Base-by-base conservation (phyloP, 2,329 filamentous ascomycete species). In the Aspergillus sp. region DNA sequence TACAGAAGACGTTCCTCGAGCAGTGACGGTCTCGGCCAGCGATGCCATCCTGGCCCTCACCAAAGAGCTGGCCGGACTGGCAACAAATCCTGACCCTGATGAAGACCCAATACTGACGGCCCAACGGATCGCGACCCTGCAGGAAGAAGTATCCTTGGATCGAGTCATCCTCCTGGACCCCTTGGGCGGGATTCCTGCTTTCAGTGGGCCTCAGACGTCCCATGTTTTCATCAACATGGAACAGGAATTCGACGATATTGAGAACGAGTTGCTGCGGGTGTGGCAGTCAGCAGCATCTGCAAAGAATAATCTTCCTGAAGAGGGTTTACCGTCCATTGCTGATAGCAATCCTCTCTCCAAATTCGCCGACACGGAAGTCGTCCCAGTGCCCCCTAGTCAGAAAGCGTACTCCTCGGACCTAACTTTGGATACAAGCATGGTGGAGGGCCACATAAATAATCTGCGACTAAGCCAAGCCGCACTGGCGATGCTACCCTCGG, bases 211-310 rank as follows among this genome's bases (percentile, higher is more conserved):
- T 48, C 78, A 89, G 75, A 67, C 85, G 83, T 54, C 90, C 2
- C 90, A 95, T 72, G 86, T 95, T 7, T 98, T 97, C 72, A 86
- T 99, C 72, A 99, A 99, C 69, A 83, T 99, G 59, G 90, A 96
- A 71, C 92, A 98, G 71, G 94, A 99, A 72, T 97, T 90, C 66
- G 80, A 85, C 1, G 79, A 84, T 25, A 89, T 96, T 52, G 82
- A 86, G 62, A 76, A 83, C 15, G 85, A 92, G 66, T 80, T 96
- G 4, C 69, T 72, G 30, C 69, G 72, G 47, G 67, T 67, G 21
- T 68, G 67, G 52, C 55, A 61, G n/a, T 67, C 68, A 7, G 56
- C 67, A 5, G 49, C 43, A 23, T 36, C 51, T 19, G 61, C 45
- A 52, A 57, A 50, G 21, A 45, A 51, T 5, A 43, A 47, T 1